Base-by-base conservation (phyloP, 2,329 filamentous ascomycete genomes). In the Drechslerella stenobrocha region DNA sequence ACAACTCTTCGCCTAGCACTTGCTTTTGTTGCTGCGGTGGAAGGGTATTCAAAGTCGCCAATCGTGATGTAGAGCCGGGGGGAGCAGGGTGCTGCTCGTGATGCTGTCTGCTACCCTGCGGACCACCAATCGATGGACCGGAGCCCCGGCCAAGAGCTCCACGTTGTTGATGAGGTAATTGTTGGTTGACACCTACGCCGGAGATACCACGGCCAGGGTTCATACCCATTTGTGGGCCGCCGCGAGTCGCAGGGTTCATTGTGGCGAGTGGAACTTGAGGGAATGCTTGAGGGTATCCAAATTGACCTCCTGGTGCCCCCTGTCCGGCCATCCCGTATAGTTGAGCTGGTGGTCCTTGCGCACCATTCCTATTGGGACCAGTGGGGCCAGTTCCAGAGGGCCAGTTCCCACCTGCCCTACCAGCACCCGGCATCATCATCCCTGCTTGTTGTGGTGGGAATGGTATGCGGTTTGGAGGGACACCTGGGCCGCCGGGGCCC, bases 1-100 rank as follows among this genome's bases (percentile, higher is more conserved):
- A 98, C 74, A 98, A 88, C 73, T 90, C 87, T 81, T 98, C 93
- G 77, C 93, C 93, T 57, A 98, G 86, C 79, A 97, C 89, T 83
- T 98, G 93, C 86, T 98, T 98, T 83, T 97, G 93, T 80, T 95
- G 89, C 48, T 83, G 82, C 35, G 87, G 83, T 55, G 76, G 73
- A 50, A 81, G 81, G 32, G 76, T 74, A 70, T 80, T 77, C 44
- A 87, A 46, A 22, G 40, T 51, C 9, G 45, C 24, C 18, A 45
- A 23, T 9, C 46, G 58, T 15, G 58, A 35, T 20, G 51, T 20
- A 18, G 58, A 5, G n/a, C 37, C 46, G 3, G 53, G 52, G 20
- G 37, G 6, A 26, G 44, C 26, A 2, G 44, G 44, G 32, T 40
- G 18, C 26, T 57, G 60, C 18, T 65, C 60, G 23, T 30, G 28